phyloP scores from a whole-genome alignment of 2,329 filamentous ascomycete genomes.

The Aspergillus vadensis region DNA sequence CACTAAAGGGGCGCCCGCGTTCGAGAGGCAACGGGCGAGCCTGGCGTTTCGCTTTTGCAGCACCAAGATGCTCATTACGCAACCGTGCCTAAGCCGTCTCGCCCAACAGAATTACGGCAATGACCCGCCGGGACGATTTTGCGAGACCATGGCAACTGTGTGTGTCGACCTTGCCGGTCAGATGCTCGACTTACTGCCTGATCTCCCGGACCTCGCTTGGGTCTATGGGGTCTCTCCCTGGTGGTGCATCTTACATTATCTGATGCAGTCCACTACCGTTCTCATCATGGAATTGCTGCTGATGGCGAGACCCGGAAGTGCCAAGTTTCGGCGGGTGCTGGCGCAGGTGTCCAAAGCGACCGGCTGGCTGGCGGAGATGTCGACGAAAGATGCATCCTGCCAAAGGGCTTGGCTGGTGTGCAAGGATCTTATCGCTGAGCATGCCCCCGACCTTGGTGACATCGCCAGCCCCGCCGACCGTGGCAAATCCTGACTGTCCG shows the following conservation, averaged over 20 bases:
- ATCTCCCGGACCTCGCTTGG: conserved; percentile 33
- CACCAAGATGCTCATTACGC: conserved; percentile 45
- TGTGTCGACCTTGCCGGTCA: conserved; percentile 42
- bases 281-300: conserved; percentile 41
- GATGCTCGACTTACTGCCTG: conserved; percentile 40
- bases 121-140: conserved; percentile 32
- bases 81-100: conserved; percentile 46
- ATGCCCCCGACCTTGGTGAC: conserved; percentile 19
- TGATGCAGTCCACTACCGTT: conserved; percentile 44
- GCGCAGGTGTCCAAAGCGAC: conserved; percentile 37
- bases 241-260: conserved; percentile 45
- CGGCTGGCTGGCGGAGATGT: conserved; percentile 41
- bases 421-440: conserved; percentile 27
- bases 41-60: conserved; percentile 48
- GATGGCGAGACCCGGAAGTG: conserved; percentile 32
- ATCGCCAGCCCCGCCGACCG: neutral
- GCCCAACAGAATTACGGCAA: conserved; percentile 32
- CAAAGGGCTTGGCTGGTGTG: conserved; percentile 38
- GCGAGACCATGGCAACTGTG: conserved; percentile 35
- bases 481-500: conserved; percentile 3
- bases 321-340: conserved; percentile 30
- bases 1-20: conserved; percentile 28
- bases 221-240: conserved; percentile 39
- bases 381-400: conserved; percentile 36
- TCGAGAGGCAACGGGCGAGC: conserved; percentile 36